phyloP scores from a whole-genome alignment of 2,329 filamentous ascomycete genomes.

The Penicillium sp. region DNA sequence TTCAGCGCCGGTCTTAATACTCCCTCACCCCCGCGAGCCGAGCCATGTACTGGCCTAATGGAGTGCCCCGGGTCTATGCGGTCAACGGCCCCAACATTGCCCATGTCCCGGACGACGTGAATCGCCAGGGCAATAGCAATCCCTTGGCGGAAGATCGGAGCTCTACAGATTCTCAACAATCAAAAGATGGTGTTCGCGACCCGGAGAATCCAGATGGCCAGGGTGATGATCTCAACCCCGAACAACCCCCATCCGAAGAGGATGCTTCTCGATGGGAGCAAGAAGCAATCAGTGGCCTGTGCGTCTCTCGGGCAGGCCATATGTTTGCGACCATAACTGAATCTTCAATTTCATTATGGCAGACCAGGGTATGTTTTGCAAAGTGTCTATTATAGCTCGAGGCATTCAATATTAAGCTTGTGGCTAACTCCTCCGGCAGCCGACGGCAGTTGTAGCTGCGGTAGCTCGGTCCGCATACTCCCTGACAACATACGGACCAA shows the following conservation, averaged over 20 bases:
- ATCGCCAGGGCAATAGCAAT: constrained; percentile 27
- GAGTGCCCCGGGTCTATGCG: constrained; percentile 56
- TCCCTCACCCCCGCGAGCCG: constrained; percentile 33
- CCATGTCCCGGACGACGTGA: constrained; percentile 35
- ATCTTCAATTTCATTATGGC: constrained; percentile 91
- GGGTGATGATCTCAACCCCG: constrained; percentile 13
- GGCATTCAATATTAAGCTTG: constrained; percentile 26
- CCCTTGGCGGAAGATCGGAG: constrained; percentile 31
- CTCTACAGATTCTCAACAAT: constrained; percentile 29
- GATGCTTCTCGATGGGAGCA: constrained; percentile 53
- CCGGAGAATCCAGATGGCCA: constrained; percentile 8
- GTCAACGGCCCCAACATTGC: constrained; percentile 53
- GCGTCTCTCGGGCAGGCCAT: constrained; percentile 78
- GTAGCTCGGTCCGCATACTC: constrained; percentile 83
- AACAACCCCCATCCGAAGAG: constrained; percentile 33
- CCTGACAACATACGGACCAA: constrained; percentile 80
- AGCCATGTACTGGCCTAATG: constrained; percentile 59
- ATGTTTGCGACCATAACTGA: constrained; percentile 86
- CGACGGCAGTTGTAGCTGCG: constrained; percentile 84
- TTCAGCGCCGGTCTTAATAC: constrained; percentile 35
- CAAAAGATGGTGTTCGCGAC: constrained; percentile 26
- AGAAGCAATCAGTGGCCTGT: constrained; percentile 75
- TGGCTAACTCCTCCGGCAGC: constrained; percentile 58
- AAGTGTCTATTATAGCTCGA: not conserved
- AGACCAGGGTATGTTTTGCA: constrained; percentile 75